Base-by-base conservation (phyloP, 129 eudicot genomes). In the Flaveria trinervia region DNA sequence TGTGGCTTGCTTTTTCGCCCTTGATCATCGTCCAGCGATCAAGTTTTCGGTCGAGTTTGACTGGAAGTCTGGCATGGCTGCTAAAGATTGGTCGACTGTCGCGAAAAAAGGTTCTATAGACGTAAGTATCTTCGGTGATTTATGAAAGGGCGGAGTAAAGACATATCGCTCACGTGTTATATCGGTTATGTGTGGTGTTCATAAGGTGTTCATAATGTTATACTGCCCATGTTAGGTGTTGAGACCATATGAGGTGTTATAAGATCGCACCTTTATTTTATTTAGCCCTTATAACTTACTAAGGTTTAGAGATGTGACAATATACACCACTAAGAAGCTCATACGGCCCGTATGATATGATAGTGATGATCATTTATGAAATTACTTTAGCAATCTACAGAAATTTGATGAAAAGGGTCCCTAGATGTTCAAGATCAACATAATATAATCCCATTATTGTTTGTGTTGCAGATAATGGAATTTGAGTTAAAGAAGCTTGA, bases 61-160 rank as follows among this genome's bases (percentile, higher is more conserved):
- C 71, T 94, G 97, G 98, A 86, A 83, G 71, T 85, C 96, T 7
- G 97, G 97, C 73, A 82, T 94, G 72, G 97, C 92, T 76, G 90
- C 98, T 52, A 94, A 94, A 82, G 96, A 91, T 78, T 91, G 96
- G 96, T 66, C 86, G 68, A 90, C 51, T 69, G 90, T 89, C 28
- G 96, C 89, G 49, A 94, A 88, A 68, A 94, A 91, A 79, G 92
- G 91, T 60, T 89, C 98, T 1, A 79, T 94, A 70, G 98, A 94
- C 62, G 97, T 93, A 83, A 88, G 88, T 60, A 25, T 12, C 41
- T 59, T 59, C 1, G 13, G 14, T 45, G 13, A 2, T 45, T 45
- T 45, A 45, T 8, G 50, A 45, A 45, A 45, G 50, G 49, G 49
- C 0, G 49, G 49, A 44, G 11, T 0, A 44, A 44, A 44, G 10